phyloP scores from a whole-genome alignment of 805 yeast species.

The Candida dendrica region DNA sequence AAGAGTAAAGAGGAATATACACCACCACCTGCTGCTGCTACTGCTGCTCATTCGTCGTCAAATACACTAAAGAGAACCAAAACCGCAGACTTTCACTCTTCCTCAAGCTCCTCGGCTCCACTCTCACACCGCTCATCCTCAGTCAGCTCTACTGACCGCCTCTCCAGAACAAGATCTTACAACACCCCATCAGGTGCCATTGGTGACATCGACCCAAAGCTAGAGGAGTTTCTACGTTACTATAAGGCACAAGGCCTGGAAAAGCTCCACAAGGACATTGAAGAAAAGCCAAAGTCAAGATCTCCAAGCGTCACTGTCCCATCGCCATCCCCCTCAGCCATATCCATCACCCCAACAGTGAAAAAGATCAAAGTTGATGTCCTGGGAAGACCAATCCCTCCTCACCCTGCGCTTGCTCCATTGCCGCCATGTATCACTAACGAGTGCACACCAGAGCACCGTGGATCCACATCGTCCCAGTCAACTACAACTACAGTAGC shows the following conservation, averaged over 20 bases:
- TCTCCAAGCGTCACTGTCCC: not conserved
- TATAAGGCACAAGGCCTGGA: constrained; percentile 23
- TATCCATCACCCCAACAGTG: constrained; percentile 1
- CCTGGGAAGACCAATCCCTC: constrained; percentile 41
- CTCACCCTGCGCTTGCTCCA: constrained; percentile 40
- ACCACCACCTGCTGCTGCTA: constrained; percentile 8
- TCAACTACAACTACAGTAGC: constrained; percentile 5
- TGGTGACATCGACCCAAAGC: constrained; percentile 34
- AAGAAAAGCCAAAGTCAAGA: not conserved
- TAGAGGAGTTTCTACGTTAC: constrained; percentile 38
- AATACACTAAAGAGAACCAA: not conserved
- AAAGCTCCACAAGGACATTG: constrained; percentile 14
- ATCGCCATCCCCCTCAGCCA: constrained; percentile 5
- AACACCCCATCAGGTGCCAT: constrained; percentile 1
- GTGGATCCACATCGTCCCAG: not conserved
- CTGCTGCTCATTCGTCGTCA: constrained; percentile 1
- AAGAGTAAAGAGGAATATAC: constrained; percentile 7
- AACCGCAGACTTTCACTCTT: not conserved
- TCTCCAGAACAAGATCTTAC: constrained; percentile 12
- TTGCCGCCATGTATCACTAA: constrained; percentile 41
- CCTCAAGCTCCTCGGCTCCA: not conserved
- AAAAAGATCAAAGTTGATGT: constrained; percentile 23
- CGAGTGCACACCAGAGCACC: constrained; percentile 1
- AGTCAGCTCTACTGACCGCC: not conserved
- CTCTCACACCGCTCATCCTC: not conserved